Conservation (phyloP, 257 asterid species). For the Primulina eburnea region DNA sequence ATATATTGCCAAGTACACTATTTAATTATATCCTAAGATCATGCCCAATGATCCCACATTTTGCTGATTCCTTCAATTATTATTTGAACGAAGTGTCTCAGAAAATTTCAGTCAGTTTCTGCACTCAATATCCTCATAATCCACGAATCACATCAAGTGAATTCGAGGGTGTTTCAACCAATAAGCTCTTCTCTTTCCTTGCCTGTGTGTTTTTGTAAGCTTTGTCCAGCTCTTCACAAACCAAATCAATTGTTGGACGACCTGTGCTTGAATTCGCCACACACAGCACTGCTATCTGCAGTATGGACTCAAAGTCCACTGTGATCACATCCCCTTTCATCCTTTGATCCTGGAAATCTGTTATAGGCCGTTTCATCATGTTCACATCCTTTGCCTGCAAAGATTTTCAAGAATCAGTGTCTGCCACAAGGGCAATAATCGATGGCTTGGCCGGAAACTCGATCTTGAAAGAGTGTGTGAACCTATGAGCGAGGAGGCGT, state of each 20-base stretch:
- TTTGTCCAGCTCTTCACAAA: conserved; percentile 65
- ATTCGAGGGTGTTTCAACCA: conserved; percentile 35
- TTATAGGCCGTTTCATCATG: conserved; percentile 56
- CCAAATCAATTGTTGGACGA: conserved; percentile 68
- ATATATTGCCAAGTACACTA: too few relatives aligned
- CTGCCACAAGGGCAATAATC: too few relatives aligned
- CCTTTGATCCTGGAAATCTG: conserved; percentile 62
- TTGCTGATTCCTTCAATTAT: neutral
- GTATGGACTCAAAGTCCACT: conserved; percentile 67
- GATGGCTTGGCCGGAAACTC: too few relatives aligned
- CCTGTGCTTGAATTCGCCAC: conserved; percentile 73
- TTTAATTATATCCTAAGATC: neutral
- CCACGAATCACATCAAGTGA: conserved; percentile 35
- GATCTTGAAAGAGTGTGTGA: too few relatives aligned
- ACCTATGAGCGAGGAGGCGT: too few relatives aligned
- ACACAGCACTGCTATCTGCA: conserved; percentile 76
- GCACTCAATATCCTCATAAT: conserved; percentile 16
- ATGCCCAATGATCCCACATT: neutral
- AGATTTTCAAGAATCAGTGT: conserved; percentile 19
- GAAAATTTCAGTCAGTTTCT: neutral
- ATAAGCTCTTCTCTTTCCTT: conserved; percentile 30
- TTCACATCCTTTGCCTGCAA: conserved; percentile 88
- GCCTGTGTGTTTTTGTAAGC: conserved; percentile 51
- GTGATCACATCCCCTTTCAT: conserved; percentile 47
- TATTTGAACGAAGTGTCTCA: neutral